Base-by-base conservation (phyloP, 768 basidiomycete genomes). In the Pilatotrama ljubarskyi region DNA sequence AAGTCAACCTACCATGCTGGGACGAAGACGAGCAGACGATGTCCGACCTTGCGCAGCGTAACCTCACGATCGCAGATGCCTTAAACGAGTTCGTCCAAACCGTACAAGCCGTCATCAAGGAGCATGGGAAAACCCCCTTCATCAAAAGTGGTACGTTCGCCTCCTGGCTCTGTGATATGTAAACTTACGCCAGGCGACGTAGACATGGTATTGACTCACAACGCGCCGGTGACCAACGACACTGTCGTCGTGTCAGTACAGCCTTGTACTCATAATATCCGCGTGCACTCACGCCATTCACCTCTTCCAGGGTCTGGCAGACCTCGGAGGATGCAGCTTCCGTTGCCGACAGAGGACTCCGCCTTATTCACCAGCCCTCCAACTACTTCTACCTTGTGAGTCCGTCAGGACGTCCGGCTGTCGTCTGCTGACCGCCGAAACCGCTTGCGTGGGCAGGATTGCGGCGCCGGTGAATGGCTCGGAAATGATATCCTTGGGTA, bases 331-430 rank as follows among this genome's bases (percentile, higher is more conserved):
- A 90, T 64, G 88, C 81, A 1, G 77, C 75, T 0, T 73, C 78
- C 1, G 87, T 91, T 5, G 83, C 83, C 0, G 73, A 79, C 24
- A 82, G 83, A 61, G 85, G 85, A 0, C 82, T 78, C 71, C 73
- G 78, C 40, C 68, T 93, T 43, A 75, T 94, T 4, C 89, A 91
- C 57, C 82, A 85, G 3, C 79, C 89, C 1, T 86, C 84, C 5
- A 83, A 92, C 66, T 88, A 83, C 71, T 91, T 93, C 76, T 93
- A 93, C 72, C 81, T 93, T 26, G 83, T 77, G 48, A 53, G 75
- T 65, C 5, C 8, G n/a, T n/a, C n/a, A n/a, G n/a, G n/a, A n/a
- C 24, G 1, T 17, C 20, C 44, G 18, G 15, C 22, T 60, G 24
- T 29, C 43, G 38, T 15, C 24, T 4, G 38, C 24, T 15, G n/a